Conservation (phyloP, 352 stramenopile genomes). For the Thalassiosira allenii region DNA sequence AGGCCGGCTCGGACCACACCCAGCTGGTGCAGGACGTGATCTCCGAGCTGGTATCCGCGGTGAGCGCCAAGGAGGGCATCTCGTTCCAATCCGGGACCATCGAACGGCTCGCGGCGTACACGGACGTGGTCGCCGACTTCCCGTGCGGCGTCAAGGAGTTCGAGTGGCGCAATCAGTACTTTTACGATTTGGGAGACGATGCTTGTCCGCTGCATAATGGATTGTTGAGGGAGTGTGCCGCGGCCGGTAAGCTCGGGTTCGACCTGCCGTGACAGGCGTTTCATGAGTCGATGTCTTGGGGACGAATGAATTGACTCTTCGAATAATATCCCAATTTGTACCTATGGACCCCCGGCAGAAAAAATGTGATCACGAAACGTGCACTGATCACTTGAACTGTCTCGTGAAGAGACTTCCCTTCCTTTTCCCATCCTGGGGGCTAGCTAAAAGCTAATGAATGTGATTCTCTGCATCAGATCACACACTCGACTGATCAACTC, state of each 20-base stretch:
- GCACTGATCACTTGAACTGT: no score
- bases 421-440: no score
- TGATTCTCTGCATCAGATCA: no score
- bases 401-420: no score
- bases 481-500: no score
- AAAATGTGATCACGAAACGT: no score
- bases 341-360: no score
- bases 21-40: slow-evolving; percentile 78
- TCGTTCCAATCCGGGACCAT: slow-evolving; percentile 71
- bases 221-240: slow-evolving; percentile 67
- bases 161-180: slow-evolving; percentile 86
- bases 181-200: slow-evolving; percentile 75
- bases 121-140: slow-evolving; percentile 86
- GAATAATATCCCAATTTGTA: no score
- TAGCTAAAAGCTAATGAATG: no score
- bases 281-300: no score
- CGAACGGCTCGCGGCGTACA: slow-evolving; percentile 82
- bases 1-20: slow-evolving; percentile 79
- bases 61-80: slow-evolving; percentile 76
- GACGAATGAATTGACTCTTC: no score
- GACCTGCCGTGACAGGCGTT: slow-evolving; percentile 61
- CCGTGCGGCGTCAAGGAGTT: slow-evolving; percentile 89
- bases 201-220: slow-evolving; percentile 74
- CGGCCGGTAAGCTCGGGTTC: slow-evolving; percentile 66
- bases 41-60: slow-evolving; percentile 78